Base-by-base conservation (phyloP, 31 red algal genomes). In the Odonthalia washingtoniensis region DNA sequence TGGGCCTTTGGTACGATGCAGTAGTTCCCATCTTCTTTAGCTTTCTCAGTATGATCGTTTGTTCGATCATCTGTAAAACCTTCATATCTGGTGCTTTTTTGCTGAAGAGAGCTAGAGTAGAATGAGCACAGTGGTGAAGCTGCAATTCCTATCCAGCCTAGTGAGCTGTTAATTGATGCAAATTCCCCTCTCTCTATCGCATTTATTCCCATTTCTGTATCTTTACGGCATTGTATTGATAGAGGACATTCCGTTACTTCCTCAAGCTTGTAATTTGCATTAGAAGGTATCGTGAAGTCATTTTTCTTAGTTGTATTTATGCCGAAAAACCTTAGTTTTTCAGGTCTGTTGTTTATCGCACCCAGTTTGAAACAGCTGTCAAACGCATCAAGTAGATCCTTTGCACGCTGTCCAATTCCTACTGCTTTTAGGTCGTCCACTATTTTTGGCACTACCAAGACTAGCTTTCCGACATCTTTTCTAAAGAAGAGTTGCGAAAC, bases 401-500 rank as follows among this genome's bases (percentile, higher is more conserved):
- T 57, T 14, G 21, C 9, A 57, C 21, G 49, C 49, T 57, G 12
- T 21, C 21, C 49, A 9, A 14, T 57, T 21, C 49, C 49, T 14
- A 21, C 9, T 21, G 21, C 21, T 57, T 57, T 57, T 9, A 57
- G 9, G 49, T 65, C 77, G 24, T 80, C 53, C 2, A 65, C 52
- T 21, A 80, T 38, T 46, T 80, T 80, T 35, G 40, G 21, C 2
- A 57, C 45, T 21, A 80, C 28, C 4, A 80, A 38, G 12, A 41
- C 32, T 24, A 74, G 37, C 24, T 74, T 18, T 17, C 68, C 46
- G 16, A 73, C 26, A 35, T 28, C 24, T 3, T 17, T 57, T 65
- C 65, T 46, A 31, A 70, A 85, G 52, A 85, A 85, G 12, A 85
- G 9, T 57, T 85, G 82, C 17, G 82, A 66, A 30, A 85, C 67